Base-by-base conservation (phyloP, 2,329 filamentous ascomycete genomes). In the Aspergillus ustus region DNA sequence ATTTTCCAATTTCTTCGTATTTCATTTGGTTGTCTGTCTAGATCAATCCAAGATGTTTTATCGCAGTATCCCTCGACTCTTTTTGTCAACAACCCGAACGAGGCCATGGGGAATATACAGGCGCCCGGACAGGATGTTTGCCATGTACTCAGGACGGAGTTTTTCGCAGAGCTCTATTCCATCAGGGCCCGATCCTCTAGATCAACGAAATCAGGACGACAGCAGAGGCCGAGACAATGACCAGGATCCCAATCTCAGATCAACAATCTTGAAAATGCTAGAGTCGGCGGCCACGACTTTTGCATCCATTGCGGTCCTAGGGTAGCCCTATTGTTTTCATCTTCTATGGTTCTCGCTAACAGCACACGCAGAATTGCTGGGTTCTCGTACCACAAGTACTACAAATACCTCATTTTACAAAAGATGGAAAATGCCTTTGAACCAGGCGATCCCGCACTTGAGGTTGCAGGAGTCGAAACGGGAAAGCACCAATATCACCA, bases 401-500 rank as follows among this genome's bases (percentile, higher is more conserved):
- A 99, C 85, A 99, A 99, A 80, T 85, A 89, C 77, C 80, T 96
- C 59, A 92, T 98, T 29, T 81, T 98, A n/a, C 81, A 88, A 66
- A 99, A 99, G 79, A 98, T 99, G 83, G 87, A 91, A 67, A 90
- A 91, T 69, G 95, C 95, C 25, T 99, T 99, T 77, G 85, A 90
- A 61, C 93, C 93, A 1, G 95, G 95, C 11, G 95, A 99, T 74
- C 93, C 93, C 1, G 92, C 94, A 28, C 86, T 94, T 19, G 93
- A 91, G 60, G 81, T 97, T 50, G 92, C 92, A 2, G 89, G 90
- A 20, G 75, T 77, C 31, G 69, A 72, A 25, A 67, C 72, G 7
- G 74, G 72, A n/a, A 74, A 77, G 49, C 73, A 75, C 28, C 66
- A 79, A 64, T 75, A 77, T 40, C 68, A 69, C 34, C 68, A 73